Evolutionary conservation across 148 eudicot genomes (phyloP), one percentile per base, ranked within the genome.

Genomic region (Nepenthes mirabilis): DNA sequence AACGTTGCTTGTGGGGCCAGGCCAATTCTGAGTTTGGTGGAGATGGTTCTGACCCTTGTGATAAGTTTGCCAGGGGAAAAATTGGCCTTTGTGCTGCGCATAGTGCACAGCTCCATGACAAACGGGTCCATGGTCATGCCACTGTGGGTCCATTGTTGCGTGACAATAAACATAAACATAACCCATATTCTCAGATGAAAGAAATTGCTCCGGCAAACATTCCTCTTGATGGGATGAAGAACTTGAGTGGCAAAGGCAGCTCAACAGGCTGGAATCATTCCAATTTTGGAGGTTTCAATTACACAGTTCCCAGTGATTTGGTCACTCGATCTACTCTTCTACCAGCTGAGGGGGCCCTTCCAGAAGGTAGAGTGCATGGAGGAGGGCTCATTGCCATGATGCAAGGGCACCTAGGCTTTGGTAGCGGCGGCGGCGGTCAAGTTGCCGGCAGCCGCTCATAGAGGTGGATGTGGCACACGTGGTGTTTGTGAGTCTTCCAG

Each of bases 281-380:
- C 55, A 2, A 1, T 52, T 40, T 40, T 40, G 8, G 14, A 52
- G 57, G 43, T n/a, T 65, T 61, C 53, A 32, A 35, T 32, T 45
- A 11, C 58, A 32, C 51, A 13, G 14, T 65, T 7, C 57, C 76
- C 12, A 53, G 43, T 4, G 55, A 63, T n/a, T 40, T 59, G 59
- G 58, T 36, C 5, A 56, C 33, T n/a, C 52, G 43, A 49, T 62
- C 14, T 37, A 63, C 54, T 14, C 61, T 49, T 58, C 34, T 55
- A 34, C 33, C 35, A 9, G 59, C 56, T 58, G 56, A 69, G 9
- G 65, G 60, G 2, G 69, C 81, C 9, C 65, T 80, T 56, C 81
- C 77, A 10, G 95, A 87, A 80, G 95, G 87, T 50, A 75, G 95
- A 65, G 90, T 84, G 34, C 88, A 78, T 61, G 88, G 87, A 6